These are phyloP conservation scores for Forsythia viridissima DNA, from an alignment of 257 asterid species.

Conservation along the genomic window DNA sequence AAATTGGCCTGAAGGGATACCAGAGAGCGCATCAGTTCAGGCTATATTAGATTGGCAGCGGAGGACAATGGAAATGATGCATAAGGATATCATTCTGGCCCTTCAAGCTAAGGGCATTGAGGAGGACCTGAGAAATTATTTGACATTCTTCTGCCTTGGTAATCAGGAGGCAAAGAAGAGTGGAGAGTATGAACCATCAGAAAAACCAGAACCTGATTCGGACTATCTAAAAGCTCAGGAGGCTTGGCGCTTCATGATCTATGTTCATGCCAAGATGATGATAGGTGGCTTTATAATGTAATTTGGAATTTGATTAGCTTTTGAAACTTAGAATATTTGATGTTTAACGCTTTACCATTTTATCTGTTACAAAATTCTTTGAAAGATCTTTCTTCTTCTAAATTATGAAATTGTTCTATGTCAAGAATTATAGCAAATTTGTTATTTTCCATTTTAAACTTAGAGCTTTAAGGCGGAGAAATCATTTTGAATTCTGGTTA, in stretches of 20 bases:
- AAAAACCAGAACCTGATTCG: conserved; percentile 42
- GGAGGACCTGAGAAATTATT: conserved; percentile 42
- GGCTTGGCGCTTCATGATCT: conserved; percentile 52
- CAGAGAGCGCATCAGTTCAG: conserved; percentile 52
- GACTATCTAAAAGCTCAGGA: conserved; percentile 50
- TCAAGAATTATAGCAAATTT: too few relatives aligned
- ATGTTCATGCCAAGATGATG: conserved; percentile 39
- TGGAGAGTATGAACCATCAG: conserved; percentile 50
- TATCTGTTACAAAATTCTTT: too few relatives aligned
- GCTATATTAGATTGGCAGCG: conserved; percentile 52
- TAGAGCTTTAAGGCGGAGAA: too few relatives aligned
- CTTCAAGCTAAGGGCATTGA: conserved; percentile 40
- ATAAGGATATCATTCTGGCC: conserved; percentile 40
- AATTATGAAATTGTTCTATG: too few relatives aligned
- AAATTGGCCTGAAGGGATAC: conserved; percentile 50
- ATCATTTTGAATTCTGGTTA: too few relatives aligned
- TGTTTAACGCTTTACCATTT: too few relatives aligned
- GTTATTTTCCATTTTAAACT: too few relatives aligned
- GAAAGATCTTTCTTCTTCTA: too few relatives aligned
- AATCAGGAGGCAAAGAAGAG: conserved; percentile 46
- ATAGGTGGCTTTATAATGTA: background rate
- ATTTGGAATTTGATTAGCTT: too few relatives aligned
- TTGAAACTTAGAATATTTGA: too few relatives aligned
- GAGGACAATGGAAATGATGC: conserved; percentile 53
- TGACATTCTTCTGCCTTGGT: conserved; percentile 50